phyloP scores from a whole-genome alignment of 2,329 filamentous ascomycete genomes.

The Aspergillaceae sp. region DNA sequence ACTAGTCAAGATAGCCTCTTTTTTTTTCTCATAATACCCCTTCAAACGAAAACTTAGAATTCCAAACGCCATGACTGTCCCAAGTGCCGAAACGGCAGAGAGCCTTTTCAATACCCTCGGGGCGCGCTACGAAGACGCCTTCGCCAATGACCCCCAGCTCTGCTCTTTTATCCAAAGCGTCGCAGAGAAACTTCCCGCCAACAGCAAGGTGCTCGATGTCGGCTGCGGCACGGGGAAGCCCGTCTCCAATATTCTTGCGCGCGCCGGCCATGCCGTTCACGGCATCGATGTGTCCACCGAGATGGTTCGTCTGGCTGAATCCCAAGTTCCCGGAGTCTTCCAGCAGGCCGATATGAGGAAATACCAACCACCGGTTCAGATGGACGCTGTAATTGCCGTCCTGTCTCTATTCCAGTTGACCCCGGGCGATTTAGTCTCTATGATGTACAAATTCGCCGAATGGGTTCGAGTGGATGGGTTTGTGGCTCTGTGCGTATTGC shows the following conservation, averaged over 20 bases:
- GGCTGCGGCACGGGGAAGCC: constrained; percentile 15
- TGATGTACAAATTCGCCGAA: constrained; percentile 6
- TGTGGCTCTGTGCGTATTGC: constrained; percentile 5
- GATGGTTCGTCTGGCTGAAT: constrained; percentile 9
- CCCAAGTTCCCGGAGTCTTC: constrained; percentile 8
- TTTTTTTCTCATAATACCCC: no score
- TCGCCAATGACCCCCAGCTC: constrained; percentile 4
- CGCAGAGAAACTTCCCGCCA: constrained; percentile 1
- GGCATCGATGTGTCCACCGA: constrained; percentile 10
- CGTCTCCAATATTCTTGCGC: constrained; percentile 6
- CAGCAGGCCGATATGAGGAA: constrained; percentile 10
- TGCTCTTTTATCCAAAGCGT: constrained; percentile 1
- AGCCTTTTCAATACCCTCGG: constrained; percentile 9
- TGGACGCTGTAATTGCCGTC: constrained; percentile 10
- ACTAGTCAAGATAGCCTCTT: no score
- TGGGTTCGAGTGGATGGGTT: constrained; percentile 8
- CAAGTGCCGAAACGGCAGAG: not conserved
- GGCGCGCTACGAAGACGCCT: constrained; percentile 10
- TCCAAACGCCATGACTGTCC: no score
- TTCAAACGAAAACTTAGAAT: no score
- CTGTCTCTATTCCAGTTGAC: constrained; percentile 9
- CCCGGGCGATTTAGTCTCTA: constrained; percentile 5
- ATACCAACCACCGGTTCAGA: constrained; percentile 2
- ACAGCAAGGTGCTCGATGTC: constrained; percentile 10
- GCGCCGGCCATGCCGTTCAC: constrained; percentile 8